phyloP scores from a whole-genome alignment of 495 filamentous ascomycete species.

The Geopyxis carbonaria region DNA sequence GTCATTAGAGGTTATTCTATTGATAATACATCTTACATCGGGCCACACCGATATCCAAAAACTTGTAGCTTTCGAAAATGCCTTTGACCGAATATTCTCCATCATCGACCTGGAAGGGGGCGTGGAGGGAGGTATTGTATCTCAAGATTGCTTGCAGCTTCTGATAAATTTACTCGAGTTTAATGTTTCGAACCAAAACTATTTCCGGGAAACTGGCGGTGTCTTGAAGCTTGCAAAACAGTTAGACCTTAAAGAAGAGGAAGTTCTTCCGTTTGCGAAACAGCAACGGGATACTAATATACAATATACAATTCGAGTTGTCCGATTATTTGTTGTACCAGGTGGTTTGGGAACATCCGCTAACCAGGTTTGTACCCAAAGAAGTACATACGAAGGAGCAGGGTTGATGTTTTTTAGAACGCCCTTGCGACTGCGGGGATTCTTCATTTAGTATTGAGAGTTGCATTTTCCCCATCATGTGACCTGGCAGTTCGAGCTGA shows the following conservation, averaged over 20 bases:
- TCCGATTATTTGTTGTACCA: slow-evolving; percentile 65
- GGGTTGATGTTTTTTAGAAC: no score
- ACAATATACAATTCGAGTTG: slow-evolving; percentile 71
- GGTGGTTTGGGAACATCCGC: slow-evolving; percentile 62
- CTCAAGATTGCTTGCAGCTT: slow-evolving; percentile 88
- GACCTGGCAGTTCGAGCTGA: slow-evolving; percentile 66
- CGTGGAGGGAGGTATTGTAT: slow-evolving; percentile 66
- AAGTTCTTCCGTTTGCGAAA: slow-evolving; percentile 53
- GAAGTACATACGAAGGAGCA: no score
- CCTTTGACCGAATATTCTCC: slow-evolving; percentile 69
- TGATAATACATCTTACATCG: slow-evolving; percentile 52
- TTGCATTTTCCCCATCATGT: slow-evolving; percentile 63
- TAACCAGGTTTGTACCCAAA: slow-evolving; percentile 66
- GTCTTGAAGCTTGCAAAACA: slow-evolving; percentile 56
- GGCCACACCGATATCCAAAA: slow-evolving; percentile 76
- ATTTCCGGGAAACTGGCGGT: slow-evolving; percentile 81
- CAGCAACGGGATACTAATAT: slow-evolving; percentile 76
- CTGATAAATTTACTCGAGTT: slow-evolving; percentile 78
- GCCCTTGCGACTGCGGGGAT: slow-evolving; percentile 71
- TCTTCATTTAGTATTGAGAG: slow-evolving; percentile 61
- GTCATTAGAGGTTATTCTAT: slow-evolving; percentile 42
- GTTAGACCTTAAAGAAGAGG: slow-evolving; percentile 43
- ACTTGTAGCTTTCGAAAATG: slow-evolving; percentile 83
- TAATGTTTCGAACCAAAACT: slow-evolving; percentile 82
- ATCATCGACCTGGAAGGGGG: slow-evolving; percentile 71